A percentile compares a stretch with the other conserved stretches of the same genome.
phyloP scores from a whole-genome alignment of 78 protist species.

The Isochrysis galbana region DNA sequence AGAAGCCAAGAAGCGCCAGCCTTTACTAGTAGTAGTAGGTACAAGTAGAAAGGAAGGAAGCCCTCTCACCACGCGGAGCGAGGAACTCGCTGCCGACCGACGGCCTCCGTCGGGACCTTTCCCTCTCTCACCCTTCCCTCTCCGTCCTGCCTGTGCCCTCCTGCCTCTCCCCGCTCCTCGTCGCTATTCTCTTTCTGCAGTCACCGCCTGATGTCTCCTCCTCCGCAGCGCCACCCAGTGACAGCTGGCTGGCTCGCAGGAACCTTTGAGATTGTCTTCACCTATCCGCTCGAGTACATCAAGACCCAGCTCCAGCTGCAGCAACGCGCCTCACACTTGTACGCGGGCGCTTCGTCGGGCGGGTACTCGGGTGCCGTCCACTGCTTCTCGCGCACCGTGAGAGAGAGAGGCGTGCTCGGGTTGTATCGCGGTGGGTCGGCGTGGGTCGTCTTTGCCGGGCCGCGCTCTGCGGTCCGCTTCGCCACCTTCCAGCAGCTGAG shows the following conservation, averaged over 20 bases:
- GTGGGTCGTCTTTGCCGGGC: neutral
- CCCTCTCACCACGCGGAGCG: no score
- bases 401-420: neutral
- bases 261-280: neutral
- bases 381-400: neutral
- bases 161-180: no score
- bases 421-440: neutral
- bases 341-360: neutral
- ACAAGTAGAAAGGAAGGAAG: no score
- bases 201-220: no score
- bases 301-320: conserved; percentile 13
- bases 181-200: no score
- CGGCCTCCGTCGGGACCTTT: no score
- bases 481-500: neutral
- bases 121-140: no score
- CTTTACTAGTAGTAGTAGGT: no score
- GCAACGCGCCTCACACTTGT: neutral
- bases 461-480: neutral
- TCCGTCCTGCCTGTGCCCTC: no score
- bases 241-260: neutral
- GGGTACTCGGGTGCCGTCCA: neutral
- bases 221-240: neutral
- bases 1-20: no score
- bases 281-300: neutral
- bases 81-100: no score